Evolutionary conservation across 1,284 basidiomycete genomes (phyloP).

Genomic region (Naganishia sp.): DNA sequence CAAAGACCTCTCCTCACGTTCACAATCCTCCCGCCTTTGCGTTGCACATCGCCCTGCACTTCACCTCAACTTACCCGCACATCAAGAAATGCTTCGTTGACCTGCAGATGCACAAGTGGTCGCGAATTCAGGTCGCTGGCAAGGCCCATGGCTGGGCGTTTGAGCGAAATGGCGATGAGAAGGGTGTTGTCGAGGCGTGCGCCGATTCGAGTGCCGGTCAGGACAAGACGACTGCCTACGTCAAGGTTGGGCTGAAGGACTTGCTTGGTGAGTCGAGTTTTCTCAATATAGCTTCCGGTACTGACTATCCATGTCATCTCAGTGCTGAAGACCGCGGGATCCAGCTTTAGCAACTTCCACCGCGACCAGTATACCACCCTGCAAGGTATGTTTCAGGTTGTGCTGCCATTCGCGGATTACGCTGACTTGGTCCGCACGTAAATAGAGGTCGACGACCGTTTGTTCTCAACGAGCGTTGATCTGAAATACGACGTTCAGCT

Average conservation of each 20-base stretch:
- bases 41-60: conserved; percentile 78
- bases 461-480: conserved; percentile 82
- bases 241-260: conserved; percentile 72
- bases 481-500: conserved; percentile 66
- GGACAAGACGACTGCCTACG: conserved; percentile 57
- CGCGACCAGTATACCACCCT: conserved; percentile 88
- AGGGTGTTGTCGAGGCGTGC: conserved; percentile 71
- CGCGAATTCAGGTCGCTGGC: conserved; percentile 64
- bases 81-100: conserved; percentile 73
- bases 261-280: conserved; percentile 64
- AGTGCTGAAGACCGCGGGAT: conserved; percentile 90
- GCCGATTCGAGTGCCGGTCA: conserved; percentile 54
- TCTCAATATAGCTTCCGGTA: not conserved
- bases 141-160: conserved; percentile 78
- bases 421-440: conserved; percentile 29
- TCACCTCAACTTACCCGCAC: conserved; percentile 81
- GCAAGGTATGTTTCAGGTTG: conserved; percentile 50
- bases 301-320: conserved; percentile 36
- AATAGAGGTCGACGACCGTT: conserved; percentile 72
- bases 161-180: conserved; percentile 86
- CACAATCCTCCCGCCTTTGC: conserved; percentile 82
- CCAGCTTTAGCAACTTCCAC: conserved; percentile 78
- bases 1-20: conserved; percentile 82
- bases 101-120: conserved; percentile 82
- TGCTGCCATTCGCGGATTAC: conserved; percentile 5